Conservation (phyloP, 192 early-diverging fungal genomes). For the Coemansia umbellata region DNA sequence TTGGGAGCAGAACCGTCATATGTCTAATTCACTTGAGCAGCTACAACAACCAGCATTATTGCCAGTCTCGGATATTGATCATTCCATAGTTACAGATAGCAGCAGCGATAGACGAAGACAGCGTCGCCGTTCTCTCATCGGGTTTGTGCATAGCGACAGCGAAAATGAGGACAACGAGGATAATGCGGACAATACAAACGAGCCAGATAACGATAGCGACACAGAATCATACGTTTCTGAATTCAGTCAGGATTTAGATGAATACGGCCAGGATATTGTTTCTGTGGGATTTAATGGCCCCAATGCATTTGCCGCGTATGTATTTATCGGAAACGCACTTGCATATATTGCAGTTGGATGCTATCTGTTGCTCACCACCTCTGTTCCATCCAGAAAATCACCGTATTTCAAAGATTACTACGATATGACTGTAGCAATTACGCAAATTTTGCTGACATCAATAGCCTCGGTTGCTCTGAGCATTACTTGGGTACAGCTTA, state of each 20-base stretch:
- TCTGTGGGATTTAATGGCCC: constrained; percentile 25
- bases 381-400: constrained; percentile 25
- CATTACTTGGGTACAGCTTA: constrained; percentile 33
- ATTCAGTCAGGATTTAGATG: constrained; percentile 44
- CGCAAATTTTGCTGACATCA: constrained; percentile 18
- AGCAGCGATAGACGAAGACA: neutral
- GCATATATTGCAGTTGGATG: constrained; percentile 9
- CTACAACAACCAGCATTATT: constrained; percentile 29
- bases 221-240: constrained; percentile 43
- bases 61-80: constrained; percentile 5
- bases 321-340: constrained; percentile 25
- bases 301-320: constrained; percentile 20
- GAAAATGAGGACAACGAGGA: constrained; percentile 1
- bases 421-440: constrained; percentile 30
- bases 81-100: constrained; percentile 14
- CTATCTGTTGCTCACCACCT: constrained; percentile 28
- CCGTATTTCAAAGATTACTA: constrained; percentile 38
- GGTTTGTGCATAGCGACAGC: constrained; percentile 12
- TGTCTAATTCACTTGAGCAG: no score
- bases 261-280: constrained; percentile 19
- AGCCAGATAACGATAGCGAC: constrained; percentile 5
- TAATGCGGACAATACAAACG: neutral
- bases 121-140: constrained; percentile 15
- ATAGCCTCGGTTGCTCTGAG: constrained; percentile 19
- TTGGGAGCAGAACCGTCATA: no score